Evolutionary conservation across 371 early-diverging fungal species (phyloP).

Genomic region (Syncephalastrum monosporum): DNA sequence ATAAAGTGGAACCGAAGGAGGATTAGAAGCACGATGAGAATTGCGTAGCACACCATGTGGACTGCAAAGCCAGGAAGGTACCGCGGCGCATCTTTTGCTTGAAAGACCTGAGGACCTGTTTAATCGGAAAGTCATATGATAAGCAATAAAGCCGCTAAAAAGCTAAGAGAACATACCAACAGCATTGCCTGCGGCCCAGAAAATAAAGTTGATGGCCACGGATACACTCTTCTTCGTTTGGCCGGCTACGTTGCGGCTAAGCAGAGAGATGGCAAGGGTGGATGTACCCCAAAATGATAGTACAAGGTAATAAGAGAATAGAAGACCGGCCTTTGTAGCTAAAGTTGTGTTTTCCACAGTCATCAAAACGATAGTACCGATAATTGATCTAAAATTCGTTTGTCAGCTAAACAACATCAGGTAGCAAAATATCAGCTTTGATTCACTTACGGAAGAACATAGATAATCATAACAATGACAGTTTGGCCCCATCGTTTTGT

Average conservation of each 20-base stretch:
- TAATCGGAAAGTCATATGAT: not conserved
- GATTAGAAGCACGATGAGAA: slow-evolving; percentile 8
- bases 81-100: slow-evolving; percentile 17
- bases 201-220: slow-evolving; percentile 24
- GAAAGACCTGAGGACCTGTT: slow-evolving; percentile 28
- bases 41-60: slow-evolving; percentile 22
- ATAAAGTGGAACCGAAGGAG: slow-evolving; percentile 15
- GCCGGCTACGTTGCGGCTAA: slow-evolving; percentile 23
- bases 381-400: slow-evolving; percentile 10
- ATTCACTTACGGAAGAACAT: slow-evolving; percentile 17
- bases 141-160: no score
- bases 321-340: slow-evolving; percentile 23
- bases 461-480: slow-evolving; percentile 18
- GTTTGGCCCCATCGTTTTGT: slow-evolving; percentile 18
- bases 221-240: slow-evolving; percentile 26
- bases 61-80: slow-evolving; percentile 24
- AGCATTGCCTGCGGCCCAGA: slow-evolving; percentile 29
- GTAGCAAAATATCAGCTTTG: not conserved
- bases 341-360: slow-evolving; percentile 15
- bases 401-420: not conserved
- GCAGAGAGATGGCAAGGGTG: slow-evolving; percentile 19
- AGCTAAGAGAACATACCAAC: slow-evolving; percentile 13
- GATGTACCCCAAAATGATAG: slow-evolving; percentile 25
- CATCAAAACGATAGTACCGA: slow-evolving; percentile 23
- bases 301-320: slow-evolving; percentile 21